These are phyloP conservation scores for Beauveria brongniartii DNA, from an alignment of 2,329 filamentous ascomycete genomes.

Conservation along the genomic window DNA sequence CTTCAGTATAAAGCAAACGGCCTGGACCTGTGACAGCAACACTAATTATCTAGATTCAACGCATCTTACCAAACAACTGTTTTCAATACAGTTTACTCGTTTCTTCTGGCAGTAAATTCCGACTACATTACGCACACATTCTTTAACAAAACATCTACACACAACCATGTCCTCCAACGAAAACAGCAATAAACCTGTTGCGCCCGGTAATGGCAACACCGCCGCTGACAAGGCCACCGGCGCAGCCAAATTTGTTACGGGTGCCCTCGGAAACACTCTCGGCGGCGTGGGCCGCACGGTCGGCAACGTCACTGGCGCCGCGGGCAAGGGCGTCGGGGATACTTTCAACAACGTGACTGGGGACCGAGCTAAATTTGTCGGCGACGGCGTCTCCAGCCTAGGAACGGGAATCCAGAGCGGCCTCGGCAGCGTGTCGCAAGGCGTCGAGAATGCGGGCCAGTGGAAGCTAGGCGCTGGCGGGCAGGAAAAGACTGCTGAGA, in stretches of 20 bases:
- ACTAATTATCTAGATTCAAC: neutral
- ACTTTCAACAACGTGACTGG: conserved; percentile 47
- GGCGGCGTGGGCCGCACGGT: conserved; percentile 33
- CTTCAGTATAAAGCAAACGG: neutral
- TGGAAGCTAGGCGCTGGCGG: conserved; percentile 34
- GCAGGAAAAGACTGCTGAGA: conserved; percentile 12
- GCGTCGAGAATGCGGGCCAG: conserved; percentile 49
- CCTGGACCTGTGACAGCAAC: neutral
- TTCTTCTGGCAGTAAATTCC: neutral
- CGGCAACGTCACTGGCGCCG: conserved; percentile 39
- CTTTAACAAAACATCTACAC: neutral
- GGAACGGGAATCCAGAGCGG: conserved; percentile 47
- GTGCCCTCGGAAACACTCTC: conserved; percentile 32
- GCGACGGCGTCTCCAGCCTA: conserved; percentile 45
- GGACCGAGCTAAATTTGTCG: conserved; percentile 44
- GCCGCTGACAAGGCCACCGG: conserved; percentile 24
- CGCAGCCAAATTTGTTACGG: conserved; percentile 31
- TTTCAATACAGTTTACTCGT: neutral
- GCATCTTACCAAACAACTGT: neutral
- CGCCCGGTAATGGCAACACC: conserved; percentile 17
- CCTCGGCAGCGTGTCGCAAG: conserved; percentile 39
- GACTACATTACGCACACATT: neutral
- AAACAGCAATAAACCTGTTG: conserved; percentile 14
- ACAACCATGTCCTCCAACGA: conserved; percentile 10
- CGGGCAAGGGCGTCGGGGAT: conserved; percentile 47